Evolutionary conservation across 1,284 basidiomycete species (phyloP).

Genomic region (Microbotryum intermedium): DNA sequence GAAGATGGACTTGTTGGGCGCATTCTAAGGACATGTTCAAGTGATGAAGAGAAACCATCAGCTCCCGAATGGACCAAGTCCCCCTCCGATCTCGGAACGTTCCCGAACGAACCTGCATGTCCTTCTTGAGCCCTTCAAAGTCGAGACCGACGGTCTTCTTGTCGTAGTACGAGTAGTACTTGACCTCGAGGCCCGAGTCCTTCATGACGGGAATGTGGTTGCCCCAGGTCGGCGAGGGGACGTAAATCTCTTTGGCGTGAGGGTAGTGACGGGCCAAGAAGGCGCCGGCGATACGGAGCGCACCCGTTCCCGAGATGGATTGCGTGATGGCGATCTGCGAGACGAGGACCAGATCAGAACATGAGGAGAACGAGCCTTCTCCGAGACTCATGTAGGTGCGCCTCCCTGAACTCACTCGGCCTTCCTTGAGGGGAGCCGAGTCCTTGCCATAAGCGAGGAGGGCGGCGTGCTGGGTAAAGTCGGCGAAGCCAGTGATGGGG

Average conservation of each 20-base stretch:
- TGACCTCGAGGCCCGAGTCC: slow-evolving; percentile 89
- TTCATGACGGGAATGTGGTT: slow-evolving; percentile 71
- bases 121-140: slow-evolving; percentile 62
- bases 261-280: slow-evolving; percentile 90
- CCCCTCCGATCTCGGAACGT: too few species aligned
- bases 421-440: slow-evolving; percentile 62
- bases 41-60: background rate
- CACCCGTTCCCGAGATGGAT: slow-evolving; percentile 96
- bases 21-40: background rate
- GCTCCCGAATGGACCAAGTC: too few species aligned
- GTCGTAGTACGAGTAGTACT: slow-evolving; percentile 87
- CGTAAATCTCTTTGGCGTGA: slow-evolving; percentile 78
- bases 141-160: slow-evolving; percentile 83
- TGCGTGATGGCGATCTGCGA: slow-evolving; percentile 80
- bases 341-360: background rate
- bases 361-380: background rate
- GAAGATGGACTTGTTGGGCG: slow-evolving; percentile 45
- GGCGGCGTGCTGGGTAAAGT: slow-evolving; percentile 82
- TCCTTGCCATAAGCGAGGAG: slow-evolving; percentile 86
- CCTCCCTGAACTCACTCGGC: slow-evolving; percentile 52
- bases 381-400: background rate
- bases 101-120: slow-evolving; percentile 50
- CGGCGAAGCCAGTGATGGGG: slow-evolving; percentile 82
- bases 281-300: slow-evolving; percentile 88
- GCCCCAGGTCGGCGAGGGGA: slow-evolving; percentile 93